A percentile compares a stretch with the other conserved stretches of the same genome.
Evolutionary conservation across 2,329 filamentous ascomycete species (phyloP).

Genomic region (Cladosporium velox): DNA sequence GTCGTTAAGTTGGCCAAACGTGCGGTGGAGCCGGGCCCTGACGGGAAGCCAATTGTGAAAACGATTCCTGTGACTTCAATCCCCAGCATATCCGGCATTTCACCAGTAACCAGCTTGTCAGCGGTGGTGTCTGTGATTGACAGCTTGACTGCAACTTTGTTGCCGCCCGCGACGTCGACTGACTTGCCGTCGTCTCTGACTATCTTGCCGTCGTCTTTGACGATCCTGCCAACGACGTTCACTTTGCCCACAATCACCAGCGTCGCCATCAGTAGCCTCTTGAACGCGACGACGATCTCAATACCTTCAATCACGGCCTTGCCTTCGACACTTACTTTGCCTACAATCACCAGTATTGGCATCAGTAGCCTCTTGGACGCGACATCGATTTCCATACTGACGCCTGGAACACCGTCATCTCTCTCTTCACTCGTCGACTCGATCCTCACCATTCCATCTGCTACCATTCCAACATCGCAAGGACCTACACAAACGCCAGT

Average conservation of each 20-base stretch:
- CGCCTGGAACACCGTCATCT: not conserved
- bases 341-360: not conserved
- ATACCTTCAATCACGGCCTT: not conserved
- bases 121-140: not conserved
- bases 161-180: not conserved
- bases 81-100: not conserved
- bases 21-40: slow-evolving; percentile 1
- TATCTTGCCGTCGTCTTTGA: not conserved
- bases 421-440: not conserved
- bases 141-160: not conserved
- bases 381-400: not conserved
- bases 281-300: not conserved
- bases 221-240: not conserved
- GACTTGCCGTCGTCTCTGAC: not conserved
- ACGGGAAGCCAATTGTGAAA: slow-evolving; percentile 6
- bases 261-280: not conserved
- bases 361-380: not conserved
- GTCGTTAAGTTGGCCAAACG: slow-evolving; percentile 26
- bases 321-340: not conserved
- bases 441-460: slow-evolving; percentile 16
- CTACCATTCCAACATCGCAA: slow-evolving; percentile 25
- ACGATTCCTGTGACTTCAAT: slow-evolving; percentile 3
- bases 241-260: not conserved
- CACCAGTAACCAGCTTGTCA: not conserved
- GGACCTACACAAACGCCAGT: slow-evolving; percentile 26